These are phyloP conservation scores for Spirogloea muscicola DNA, from an alignment of 139 green algal genomes.

Conservation along the genomic window DNA sequence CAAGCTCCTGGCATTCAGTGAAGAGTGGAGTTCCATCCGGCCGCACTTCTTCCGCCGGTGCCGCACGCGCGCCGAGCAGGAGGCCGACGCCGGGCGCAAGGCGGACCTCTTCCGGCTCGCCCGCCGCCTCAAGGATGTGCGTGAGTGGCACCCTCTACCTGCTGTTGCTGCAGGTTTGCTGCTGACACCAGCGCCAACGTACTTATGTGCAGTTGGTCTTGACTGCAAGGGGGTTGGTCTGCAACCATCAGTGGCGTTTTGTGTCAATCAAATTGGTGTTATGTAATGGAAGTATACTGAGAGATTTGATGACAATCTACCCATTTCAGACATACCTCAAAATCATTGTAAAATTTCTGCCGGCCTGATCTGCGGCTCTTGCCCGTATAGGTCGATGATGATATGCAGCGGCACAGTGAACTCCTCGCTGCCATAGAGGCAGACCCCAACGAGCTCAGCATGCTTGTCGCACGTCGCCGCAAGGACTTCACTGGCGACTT, in stretches of 20 bases:
- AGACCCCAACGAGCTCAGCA: constrained; percentile 19
- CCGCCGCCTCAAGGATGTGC: constrained; percentile 23
- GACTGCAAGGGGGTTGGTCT: no score
- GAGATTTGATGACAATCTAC: no score
- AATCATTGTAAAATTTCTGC: no score
- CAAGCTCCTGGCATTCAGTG: constrained; percentile 39
- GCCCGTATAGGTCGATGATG: constrained; percentile 27
- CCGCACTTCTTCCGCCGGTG: constrained; percentile 30
- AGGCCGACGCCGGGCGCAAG: constrained; percentile 11
- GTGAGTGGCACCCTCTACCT: no score
- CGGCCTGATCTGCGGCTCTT: background rate
- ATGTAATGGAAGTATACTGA: no score
- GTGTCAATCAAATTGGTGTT: no score
- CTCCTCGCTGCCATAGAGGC: constrained; percentile 14
- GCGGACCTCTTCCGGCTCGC: constrained; percentile 26
- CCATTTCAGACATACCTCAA: no score
- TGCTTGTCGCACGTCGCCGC: constrained; percentile 14
- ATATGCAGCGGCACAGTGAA: constrained; percentile 35
- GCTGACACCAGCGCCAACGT: no score
- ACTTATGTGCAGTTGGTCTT: no score
- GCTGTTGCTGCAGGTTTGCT: no score
- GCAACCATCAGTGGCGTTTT: no score
- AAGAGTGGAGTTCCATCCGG: constrained; percentile 34
- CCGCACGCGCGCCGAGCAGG: constrained; percentile 18
- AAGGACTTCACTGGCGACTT: constrained; percentile 42